Evolutionary conservation across 2,329 filamentous ascomycete genomes (phyloP).

Genomic region (Neonectria coccinea): DNA sequence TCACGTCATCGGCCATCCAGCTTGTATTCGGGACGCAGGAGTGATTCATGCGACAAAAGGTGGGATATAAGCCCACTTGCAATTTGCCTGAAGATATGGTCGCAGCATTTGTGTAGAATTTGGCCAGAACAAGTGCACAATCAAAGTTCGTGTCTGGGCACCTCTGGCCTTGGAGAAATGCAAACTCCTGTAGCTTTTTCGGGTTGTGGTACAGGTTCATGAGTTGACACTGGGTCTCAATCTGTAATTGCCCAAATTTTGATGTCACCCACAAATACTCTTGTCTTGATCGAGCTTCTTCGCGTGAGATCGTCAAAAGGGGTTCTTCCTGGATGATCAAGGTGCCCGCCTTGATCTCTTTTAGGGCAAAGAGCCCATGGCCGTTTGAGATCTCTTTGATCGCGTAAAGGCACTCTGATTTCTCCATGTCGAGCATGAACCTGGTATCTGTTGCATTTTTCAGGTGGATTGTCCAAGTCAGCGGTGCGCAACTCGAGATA

Average conservation of each 20-base stretch:
- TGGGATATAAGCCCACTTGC: constrained; percentile 23
- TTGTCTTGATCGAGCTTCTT: constrained; percentile 15
- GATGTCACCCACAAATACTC: constrained; percentile 20
- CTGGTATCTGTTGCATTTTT: not conserved
- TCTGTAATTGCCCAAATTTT: constrained; percentile 16
- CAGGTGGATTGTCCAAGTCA: not conserved
- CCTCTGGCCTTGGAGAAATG: constrained; percentile 8
- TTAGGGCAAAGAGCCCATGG: constrained; percentile 21
- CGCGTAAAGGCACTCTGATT: constrained; percentile 12
- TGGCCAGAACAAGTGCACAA: constrained; percentile 22
- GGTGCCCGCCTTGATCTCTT: constrained; percentile 23
- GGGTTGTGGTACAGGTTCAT: constrained; percentile 28
- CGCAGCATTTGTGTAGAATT: constrained; percentile 31
- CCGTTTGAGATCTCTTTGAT: constrained; percentile 15
- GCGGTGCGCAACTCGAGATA: not conserved
- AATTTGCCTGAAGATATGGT: constrained; percentile 17
- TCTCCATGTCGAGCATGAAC: not conserved
- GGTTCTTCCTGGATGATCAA: constrained; percentile 24
- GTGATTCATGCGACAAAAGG: constrained; percentile 31
- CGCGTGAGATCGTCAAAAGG: constrained; percentile 20
- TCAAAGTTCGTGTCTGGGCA: constrained; percentile 23
- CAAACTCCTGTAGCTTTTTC: constrained; percentile 23
- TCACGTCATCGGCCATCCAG: constrained; percentile 24
- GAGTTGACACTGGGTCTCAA: constrained; percentile 3
- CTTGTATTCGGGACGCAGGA: constrained; percentile 25